phyloP scores from a whole-genome alignment of 2,329 filamentous ascomycete genomes.

The Diaporthe longicolla region DNA sequence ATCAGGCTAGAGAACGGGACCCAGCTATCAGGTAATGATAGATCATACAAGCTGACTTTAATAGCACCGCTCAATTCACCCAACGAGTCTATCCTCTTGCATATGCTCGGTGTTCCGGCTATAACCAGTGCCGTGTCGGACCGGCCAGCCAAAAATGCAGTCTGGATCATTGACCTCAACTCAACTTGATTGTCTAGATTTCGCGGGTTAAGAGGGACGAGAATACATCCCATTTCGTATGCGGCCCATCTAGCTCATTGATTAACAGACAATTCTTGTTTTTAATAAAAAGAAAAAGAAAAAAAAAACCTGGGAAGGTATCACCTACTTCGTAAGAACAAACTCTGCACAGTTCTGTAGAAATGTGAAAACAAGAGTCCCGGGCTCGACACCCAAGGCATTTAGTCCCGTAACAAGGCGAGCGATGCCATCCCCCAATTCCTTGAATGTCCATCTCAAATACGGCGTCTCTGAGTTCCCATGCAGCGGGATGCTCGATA shows the following conservation, averaged over 20 bases:
- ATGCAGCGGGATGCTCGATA: background rate
- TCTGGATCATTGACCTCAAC: constrained; percentile 11
- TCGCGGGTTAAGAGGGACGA: constrained; percentile 6
- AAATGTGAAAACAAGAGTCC: background rate
- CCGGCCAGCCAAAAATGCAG: background rate
- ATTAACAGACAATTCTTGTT: background rate
- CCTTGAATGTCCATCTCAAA: constrained; percentile 10
- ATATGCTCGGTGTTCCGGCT: background rate
- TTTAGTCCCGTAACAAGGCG: background rate
- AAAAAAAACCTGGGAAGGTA: too few species aligned
- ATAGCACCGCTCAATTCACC: background rate
- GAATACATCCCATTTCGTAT: background rate
- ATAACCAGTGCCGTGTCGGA: background rate
- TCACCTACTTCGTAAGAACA: background rate
- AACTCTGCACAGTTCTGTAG: background rate
- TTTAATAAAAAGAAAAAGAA: too few species aligned
- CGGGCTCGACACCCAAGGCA: background rate
- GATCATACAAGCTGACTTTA: background rate
- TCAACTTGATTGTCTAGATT: constrained; percentile 10
- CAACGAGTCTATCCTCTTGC: background rate
- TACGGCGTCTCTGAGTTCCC: background rate
- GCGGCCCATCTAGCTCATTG: background rate
- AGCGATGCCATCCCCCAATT: background rate
- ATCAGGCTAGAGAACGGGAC: constrained; percentile 1
- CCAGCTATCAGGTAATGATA: background rate